Conservation (phyloP, 129 eudicot genomes). For the Pulicaria dysenterica region DNA sequence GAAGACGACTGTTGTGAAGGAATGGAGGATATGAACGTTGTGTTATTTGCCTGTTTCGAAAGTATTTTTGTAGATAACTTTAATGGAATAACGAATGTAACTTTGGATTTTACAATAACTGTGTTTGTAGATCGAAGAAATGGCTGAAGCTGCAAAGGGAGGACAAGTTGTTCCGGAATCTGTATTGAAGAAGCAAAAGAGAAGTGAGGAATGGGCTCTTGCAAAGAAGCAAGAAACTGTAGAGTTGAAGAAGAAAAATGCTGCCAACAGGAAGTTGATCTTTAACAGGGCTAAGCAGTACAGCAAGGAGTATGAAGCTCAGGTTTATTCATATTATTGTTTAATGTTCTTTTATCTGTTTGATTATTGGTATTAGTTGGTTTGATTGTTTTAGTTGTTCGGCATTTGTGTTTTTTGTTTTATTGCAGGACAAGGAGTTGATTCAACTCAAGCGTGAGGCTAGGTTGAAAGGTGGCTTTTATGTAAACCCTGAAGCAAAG, state of each 20-base stretch:
- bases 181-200: slow-evolving; percentile 83
- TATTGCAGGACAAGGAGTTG: slow-evolving; percentile 58
- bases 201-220: slow-evolving; percentile 83
- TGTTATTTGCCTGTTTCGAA: background rate
- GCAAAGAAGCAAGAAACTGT: slow-evolving; percentile 58
- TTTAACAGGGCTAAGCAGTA: slow-evolving; percentile 49
- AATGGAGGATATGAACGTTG: background rate
- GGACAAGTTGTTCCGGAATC: slow-evolving; percentile 71
- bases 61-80: background rate
- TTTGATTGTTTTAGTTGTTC: background rate
- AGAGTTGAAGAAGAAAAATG: slow-evolving; percentile 61
- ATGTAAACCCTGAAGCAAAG: slow-evolving; percentile 86
- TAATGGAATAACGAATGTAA: background rate
- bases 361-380: background rate
- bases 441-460: slow-evolving; percentile 85
- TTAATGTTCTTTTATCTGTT: no score
- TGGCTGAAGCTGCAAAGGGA: slow-evolving; percentile 62
- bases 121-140: slow-evolving; percentile 35
- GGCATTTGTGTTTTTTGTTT: background rate
- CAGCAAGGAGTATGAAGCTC: slow-evolving; percentile 69
- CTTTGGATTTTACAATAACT: background rate
- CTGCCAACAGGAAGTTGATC: slow-evolving; percentile 63
- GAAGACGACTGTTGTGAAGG: background rate
- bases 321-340: slow-evolving; percentile 38
- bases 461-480: slow-evolving; percentile 70